Evolutionary conservation across 768 basidiomycete genomes (phyloP).

Genomic region (Phylloporus sp.): DNA sequence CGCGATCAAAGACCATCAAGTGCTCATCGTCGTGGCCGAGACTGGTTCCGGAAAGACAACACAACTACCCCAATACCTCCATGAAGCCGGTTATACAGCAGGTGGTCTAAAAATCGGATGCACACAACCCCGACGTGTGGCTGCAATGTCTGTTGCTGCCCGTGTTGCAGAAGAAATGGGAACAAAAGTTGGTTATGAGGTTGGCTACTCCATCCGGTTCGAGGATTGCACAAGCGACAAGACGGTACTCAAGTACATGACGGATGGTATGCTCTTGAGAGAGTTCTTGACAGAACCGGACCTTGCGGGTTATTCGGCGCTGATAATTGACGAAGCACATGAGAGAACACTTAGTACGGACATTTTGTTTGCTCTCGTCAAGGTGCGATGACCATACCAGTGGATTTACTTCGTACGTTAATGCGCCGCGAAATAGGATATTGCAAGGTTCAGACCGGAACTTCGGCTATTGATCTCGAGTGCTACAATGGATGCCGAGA

Average conservation of each 20-base stretch:
- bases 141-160: conserved; percentile 98
- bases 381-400: conserved; percentile 57
- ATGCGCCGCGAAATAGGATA: conserved; percentile 60
- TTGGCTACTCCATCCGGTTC: conserved; percentile 99
- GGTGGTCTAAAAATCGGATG: conserved; percentile 82
- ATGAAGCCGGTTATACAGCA: conserved; percentile 93
- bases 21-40: conserved; percentile 96
- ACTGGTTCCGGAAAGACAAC: conserved; percentile 99
- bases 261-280: conserved; percentile 95
- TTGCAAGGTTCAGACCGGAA: conserved; percentile 93
- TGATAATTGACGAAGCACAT: conserved; percentile 99
- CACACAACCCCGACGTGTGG: conserved; percentile 97
- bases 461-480: conserved; percentile 90
- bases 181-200: conserved; percentile 93
- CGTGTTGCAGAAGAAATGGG: conserved; percentile 99
- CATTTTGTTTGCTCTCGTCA: conserved; percentile 96
- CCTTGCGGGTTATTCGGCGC: conserved; percentile 87
- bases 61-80: conserved; percentile 95
- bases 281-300: conserved; percentile 98
- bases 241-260: conserved; percentile 99
- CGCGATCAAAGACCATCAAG: conserved; percentile 88
- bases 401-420: conserved; percentile 19
- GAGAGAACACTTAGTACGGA: conserved; percentile 97
- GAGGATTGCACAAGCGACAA: conserved; percentile 99
- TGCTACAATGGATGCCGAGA: conserved; percentile 96